phyloP scores from a whole-genome alignment of 768 basidiomycete genomes.

The Sutorius australiensis region DNA sequence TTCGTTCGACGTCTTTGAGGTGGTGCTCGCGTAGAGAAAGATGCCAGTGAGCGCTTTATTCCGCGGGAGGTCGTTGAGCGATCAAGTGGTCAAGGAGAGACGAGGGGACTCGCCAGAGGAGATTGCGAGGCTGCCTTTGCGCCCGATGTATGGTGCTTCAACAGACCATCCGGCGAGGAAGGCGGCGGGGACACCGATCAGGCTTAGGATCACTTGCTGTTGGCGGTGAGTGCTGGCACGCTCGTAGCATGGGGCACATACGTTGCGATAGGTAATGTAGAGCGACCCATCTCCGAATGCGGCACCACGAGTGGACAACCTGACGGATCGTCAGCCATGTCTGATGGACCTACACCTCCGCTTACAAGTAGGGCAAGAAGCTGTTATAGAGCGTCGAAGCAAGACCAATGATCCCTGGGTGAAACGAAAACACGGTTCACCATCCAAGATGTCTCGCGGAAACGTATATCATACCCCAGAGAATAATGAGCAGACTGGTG shows the following conservation, averaged over 20 bases:
- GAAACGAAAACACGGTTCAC: not conserved
- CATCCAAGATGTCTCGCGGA: not conserved
- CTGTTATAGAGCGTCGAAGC: conserved; percentile 65
- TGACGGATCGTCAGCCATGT: conserved; percentile 20
- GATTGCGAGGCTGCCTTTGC: conserved; percentile 62
- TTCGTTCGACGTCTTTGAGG: conserved; percentile 62
- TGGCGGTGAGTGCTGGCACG: not conserved
- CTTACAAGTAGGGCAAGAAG: conserved; percentile 52
- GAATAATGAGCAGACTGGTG: conserved; percentile 52
- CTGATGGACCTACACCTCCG: not conserved
- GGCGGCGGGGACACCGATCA: conserved; percentile 67
- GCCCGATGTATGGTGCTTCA: conserved; percentile 58
- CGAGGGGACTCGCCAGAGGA: conserved; percentile 51
- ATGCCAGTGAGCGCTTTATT: conserved; percentile 65
- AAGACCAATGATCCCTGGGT: conserved; percentile 60
- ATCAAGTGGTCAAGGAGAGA: conserved; percentile 21
- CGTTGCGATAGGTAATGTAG: conserved; percentile 72
- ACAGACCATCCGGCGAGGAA: conserved; percentile 70
- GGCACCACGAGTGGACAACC: conserved; percentile 60
- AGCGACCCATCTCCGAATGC: conserved; percentile 67
- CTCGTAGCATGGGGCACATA: conserved; percentile 20
- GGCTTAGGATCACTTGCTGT: conserved; percentile 67
- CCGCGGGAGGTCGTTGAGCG: conserved; percentile 44
- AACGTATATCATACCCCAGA: conserved; percentile 39
- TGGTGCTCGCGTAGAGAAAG: conserved; percentile 73